Conservation (phyloP, 2,329 filamentous ascomycete species). For the Colletotrichum camelliae region DNA sequence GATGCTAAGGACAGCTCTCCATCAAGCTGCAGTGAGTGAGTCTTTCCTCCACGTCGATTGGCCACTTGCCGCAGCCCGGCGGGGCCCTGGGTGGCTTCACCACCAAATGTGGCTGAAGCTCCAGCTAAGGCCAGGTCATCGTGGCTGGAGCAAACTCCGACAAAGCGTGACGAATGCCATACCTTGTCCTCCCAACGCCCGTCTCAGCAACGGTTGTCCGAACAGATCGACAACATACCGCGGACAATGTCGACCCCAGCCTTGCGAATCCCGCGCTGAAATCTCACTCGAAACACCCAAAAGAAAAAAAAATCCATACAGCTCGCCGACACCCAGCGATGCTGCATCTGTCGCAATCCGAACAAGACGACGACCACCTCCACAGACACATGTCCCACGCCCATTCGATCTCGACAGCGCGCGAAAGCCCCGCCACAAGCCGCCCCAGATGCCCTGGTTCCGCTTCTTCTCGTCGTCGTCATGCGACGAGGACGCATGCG, state of each 20-base stretch:
- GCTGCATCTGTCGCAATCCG: not conserved
- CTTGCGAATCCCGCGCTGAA: slow-evolving; percentile 5
- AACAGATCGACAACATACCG: slow-evolving; percentile 1
- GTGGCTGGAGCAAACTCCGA: slow-evolving; percentile 11
- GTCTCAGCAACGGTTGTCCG: slow-evolving; percentile 3
- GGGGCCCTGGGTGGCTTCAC: not conserved
- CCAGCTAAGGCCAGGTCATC: not conserved
- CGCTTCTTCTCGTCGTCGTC: slow-evolving; percentile 35
- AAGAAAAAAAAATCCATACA: not conserved
- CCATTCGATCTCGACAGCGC: not conserved
- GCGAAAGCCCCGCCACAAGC: not conserved
- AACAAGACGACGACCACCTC: not conserved
- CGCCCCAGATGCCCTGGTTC: slow-evolving; percentile 23
- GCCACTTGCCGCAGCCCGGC: not conserved
- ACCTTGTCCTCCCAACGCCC: not conserved
- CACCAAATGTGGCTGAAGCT: not conserved
- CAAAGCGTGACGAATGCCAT: not conserved
- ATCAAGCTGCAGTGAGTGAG: not conserved
- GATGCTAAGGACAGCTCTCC: not conserved
- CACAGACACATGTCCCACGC: not conserved
- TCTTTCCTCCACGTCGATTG: slow-evolving; percentile 6
- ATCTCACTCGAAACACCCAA: not conserved
- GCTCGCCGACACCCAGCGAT: not conserved
- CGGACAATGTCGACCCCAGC: slow-evolving; percentile 7
- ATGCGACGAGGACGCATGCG: slow-evolving; percentile 66